Evolutionary conservation across 768 basidiomycete genomes (phyloP).

Genomic region (Suillus decipiens): DNA sequence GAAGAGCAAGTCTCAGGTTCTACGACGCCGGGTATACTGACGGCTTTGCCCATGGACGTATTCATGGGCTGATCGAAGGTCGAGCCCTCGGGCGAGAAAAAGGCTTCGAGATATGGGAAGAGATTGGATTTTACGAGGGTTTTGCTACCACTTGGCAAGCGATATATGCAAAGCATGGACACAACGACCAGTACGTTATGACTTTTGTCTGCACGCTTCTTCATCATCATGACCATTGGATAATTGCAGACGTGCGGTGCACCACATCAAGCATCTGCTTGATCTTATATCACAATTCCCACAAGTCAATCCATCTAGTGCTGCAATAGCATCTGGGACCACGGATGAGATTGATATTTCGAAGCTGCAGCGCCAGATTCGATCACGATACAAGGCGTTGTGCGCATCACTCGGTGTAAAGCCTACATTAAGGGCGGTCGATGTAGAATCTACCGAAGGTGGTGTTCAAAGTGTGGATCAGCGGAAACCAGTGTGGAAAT

Average conservation of each 20-base stretch:
- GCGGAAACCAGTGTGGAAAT: constrained; percentile 7
- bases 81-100: constrained; percentile 86
- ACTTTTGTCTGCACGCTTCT: not conserved
- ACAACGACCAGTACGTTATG: constrained; percentile 49
- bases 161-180: constrained; percentile 44
- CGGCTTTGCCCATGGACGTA: constrained; percentile 81
- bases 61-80: constrained; percentile 92
- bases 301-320: constrained; percentile 61
- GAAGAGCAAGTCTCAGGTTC: constrained; percentile 54
- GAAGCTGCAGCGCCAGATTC: constrained; percentile 78
- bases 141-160: constrained; percentile 73
- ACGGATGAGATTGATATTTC: constrained; percentile 63
- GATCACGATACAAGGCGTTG: constrained; percentile 83
- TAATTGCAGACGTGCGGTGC: constrained; percentile 50
- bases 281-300: constrained; percentile 78
- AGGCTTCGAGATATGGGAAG: constrained; percentile 96
- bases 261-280: constrained; percentile 70
- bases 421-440: constrained; percentile 40
- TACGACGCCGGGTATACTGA: constrained; percentile 76
- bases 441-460: constrained; percentile 1
- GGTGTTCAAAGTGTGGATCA: constrained; percentile 8
- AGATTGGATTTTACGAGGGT: constrained; percentile 92
- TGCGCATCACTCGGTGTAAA: constrained; percentile 80
- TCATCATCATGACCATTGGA: not conserved
- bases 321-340: constrained; percentile 34